Conservation (phyloP, 257 asterid genomes). For the Solanum dulcamara region DNA sequence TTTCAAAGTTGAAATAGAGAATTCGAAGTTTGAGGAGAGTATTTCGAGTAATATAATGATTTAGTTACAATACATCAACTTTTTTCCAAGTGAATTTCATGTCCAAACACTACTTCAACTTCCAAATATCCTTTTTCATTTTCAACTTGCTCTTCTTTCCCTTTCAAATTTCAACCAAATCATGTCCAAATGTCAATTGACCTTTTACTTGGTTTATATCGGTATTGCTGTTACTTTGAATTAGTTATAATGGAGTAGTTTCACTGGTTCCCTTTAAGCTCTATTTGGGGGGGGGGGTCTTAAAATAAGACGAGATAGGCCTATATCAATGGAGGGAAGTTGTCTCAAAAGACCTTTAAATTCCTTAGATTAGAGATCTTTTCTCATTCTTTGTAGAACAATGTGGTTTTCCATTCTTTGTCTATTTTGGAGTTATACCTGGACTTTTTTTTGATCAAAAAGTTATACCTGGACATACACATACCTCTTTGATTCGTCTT, state of each 20-base stretch:
- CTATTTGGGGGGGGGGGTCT: not conserved
- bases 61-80: not conserved
- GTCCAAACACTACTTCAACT: not conserved
- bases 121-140: not conserved
- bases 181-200: not conserved
- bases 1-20: not conserved
- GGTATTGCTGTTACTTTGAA: not conserved
- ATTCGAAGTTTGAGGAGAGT: not conserved
- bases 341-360: not conserved
- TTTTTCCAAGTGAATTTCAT: not conserved
- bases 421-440: not conserved
- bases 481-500: not conserved
- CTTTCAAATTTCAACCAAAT: not conserved
- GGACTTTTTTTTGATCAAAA: not conserved
- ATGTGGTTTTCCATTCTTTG: not conserved
- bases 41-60: not conserved
- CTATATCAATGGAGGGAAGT: not conserved
- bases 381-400: not conserved
- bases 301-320: not conserved
- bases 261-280: not conserved
- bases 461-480: not conserved
- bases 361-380: not conserved
- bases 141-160: not conserved
- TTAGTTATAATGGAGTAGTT: not conserved
- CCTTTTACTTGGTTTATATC: not conserved